Percentiles rank a stretch among this genome's conserved stretches.
Conservation (phyloP, 1,139 yeast genomes). For the Pichiaceae sp. region DNA sequence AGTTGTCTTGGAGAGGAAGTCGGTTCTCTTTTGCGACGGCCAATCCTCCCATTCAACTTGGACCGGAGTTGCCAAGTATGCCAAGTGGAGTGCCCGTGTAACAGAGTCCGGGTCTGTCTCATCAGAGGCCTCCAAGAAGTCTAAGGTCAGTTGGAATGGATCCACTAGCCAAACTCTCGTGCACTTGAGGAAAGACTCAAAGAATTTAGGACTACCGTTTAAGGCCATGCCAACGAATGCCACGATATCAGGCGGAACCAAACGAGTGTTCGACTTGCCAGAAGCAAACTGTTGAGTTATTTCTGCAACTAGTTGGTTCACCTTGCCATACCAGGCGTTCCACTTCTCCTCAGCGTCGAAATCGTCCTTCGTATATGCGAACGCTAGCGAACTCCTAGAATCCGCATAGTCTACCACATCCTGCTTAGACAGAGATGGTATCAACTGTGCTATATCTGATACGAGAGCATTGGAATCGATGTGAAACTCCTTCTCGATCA, state of each 20-base stretch:
- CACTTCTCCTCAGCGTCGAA: constrained; percentile 14
- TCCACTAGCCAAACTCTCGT: constrained; percentile 22
- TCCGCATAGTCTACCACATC: constrained; percentile 10
- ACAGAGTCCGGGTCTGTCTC: constrained; percentile 13
- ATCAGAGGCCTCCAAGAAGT: constrained; percentile 5
- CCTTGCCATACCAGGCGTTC: constrained; percentile 14
- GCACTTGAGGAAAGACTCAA: constrained; percentile 18
- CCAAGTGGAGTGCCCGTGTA: constrained; percentile 15
- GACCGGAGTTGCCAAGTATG: constrained; percentile 17
- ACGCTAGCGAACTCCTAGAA: constrained; percentile 8
- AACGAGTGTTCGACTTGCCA: background rate
- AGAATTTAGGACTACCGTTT: constrained; percentile 13
- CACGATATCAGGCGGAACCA: constrained; percentile 9
- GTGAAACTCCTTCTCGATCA: constrained; percentile 8
- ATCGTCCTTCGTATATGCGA: constrained; percentile 11
- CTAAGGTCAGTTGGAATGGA: constrained; percentile 17
- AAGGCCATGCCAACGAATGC: constrained; percentile 9
- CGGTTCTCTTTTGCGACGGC: constrained; percentile 15
- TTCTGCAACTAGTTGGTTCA: constrained; percentile 8
- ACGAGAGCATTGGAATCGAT: constrained; percentile 4
- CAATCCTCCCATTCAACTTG: constrained; percentile 16
- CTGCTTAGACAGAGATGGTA: constrained; percentile 8
- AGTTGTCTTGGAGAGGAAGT: constrained; percentile 6
- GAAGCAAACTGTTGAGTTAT: constrained; percentile 6
- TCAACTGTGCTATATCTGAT: constrained; percentile 4